Evolutionary conservation across 495 filamentous ascomycete species (phyloP), one percentile per base, ranked within the genome.

Genomic region (Clohesyomyces aquaticus): DNA sequence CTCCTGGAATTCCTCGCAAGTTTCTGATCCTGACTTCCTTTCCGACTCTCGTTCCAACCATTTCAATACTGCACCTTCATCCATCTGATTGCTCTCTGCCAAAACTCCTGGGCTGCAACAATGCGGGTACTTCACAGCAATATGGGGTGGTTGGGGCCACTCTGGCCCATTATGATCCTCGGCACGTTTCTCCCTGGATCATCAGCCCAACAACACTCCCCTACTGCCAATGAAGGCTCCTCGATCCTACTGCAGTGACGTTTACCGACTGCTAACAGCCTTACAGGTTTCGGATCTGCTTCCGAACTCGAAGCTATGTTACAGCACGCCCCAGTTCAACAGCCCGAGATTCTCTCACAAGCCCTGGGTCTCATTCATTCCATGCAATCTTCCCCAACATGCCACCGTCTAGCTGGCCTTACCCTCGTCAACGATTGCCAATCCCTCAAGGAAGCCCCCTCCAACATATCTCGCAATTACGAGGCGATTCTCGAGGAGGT

Each of bases 351-450:
- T 25, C 23, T 67, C 25, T 63, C 63, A 18, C 8, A 72, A 8
- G 59, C 54, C 4, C 12, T 74, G 0, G 29, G 55, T 0, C 66
- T 72, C 21, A 51, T 75, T 19, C 47, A 69, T 4, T 56, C 63
- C 4, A 43, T 75, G 32, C 22, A 70, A 46, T 58, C 54, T 22
- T 26, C 58, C 11, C 61, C 71, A 4, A 66, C 70, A 11, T 78
- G 76, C 69, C 21, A 71, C 29, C 55, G 51, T 1, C 48, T 69
- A 14, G 74, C 76, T 10, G 46, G 69, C 6, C 18, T 52, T 16
- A 62, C 55, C n/a, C 71, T 78, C 4, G 54, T 77, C 35, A 59
- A 73, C 25, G 67, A 71, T 1, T 78, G 76, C 61, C 65, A 74
- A 38, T 43, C 65, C 4, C 68, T 76, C 19, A 55, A 73, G 38